Percentiles rank a stretch among this genome's conserved stretches.
Evolutionary conservation across 176 grass and related monocot species (phyloP).

Genomic region (Neostapfia colusana): DNA sequence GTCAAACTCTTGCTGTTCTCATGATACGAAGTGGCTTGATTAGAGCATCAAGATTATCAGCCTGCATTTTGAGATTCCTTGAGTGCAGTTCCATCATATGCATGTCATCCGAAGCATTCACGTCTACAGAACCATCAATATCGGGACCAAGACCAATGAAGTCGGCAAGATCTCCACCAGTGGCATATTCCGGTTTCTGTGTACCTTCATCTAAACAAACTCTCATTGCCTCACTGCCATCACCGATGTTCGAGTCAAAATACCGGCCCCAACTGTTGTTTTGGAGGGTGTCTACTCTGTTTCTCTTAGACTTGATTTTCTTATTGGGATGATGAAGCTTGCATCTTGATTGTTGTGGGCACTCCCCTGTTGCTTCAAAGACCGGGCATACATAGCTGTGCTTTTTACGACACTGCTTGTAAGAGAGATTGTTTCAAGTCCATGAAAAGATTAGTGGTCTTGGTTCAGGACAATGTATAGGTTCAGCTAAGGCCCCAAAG

Average conservation of each 20-base stretch:
- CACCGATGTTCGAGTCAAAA: constrained; percentile 59
- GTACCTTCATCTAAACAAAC: constrained; percentile 31
- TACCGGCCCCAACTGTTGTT: constrained; percentile 70
- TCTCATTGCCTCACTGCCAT: constrained; percentile 25
- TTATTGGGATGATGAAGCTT: constrained; percentile 93
- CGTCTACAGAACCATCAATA: background rate
- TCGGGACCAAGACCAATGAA: constrained; percentile 52
- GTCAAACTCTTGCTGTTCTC: constrained; percentile 53
- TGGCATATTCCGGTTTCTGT: constrained; percentile 44
- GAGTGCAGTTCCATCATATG: constrained; percentile 42
- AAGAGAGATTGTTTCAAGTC: constrained; percentile 59
- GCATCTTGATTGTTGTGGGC: constrained; percentile 72
- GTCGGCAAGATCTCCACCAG: constrained; percentile 41
- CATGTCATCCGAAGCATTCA: constrained; percentile 16
- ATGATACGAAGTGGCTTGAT: constrained; percentile 86
- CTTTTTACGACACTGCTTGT: constrained; percentile 90
- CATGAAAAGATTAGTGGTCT: constrained; percentile 48
- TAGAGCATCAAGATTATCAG: constrained; percentile 62
- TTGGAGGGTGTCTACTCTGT: constrained; percentile 42
- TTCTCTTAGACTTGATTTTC: constrained; percentile 62
- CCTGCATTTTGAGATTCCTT: constrained; percentile 26
- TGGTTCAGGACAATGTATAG: constrained; percentile 24
- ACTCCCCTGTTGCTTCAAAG: constrained; percentile 78
- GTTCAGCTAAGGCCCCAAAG: constrained; percentile 16
- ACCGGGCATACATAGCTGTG: constrained; percentile 83